phyloP scores from a whole-genome alignment of 140 eudicot genomes.

The Stevia rebaudiana region DNA sequence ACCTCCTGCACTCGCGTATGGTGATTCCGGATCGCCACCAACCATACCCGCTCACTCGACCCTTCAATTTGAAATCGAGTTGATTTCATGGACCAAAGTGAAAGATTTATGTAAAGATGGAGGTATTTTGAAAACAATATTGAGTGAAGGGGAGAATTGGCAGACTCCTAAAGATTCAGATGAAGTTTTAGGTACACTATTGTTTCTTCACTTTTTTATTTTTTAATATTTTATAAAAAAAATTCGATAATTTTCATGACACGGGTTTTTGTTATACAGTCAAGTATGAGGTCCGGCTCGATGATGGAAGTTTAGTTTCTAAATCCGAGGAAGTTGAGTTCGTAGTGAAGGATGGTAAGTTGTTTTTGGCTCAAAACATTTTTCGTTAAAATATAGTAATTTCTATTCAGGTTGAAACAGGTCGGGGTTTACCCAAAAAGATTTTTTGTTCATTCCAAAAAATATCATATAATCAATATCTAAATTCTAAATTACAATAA shows the following conservation, averaged over 20 bases:
- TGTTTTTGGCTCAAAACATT: neutral
- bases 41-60: constrained; percentile 44
- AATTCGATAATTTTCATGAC: neutral
- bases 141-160: constrained; percentile 45
- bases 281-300: constrained; percentile 53
- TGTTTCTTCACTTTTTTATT: neutral
- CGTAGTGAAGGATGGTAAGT: constrained; percentile 40
- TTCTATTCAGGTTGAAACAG: neutral
- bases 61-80: constrained; percentile 40
- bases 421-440: neutral
- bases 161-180: constrained; percentile 41
- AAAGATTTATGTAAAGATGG: constrained; percentile 44
- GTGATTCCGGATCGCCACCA: constrained; percentile 43
- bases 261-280: constrained; percentile 31
- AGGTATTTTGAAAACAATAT: constrained; percentile 36
- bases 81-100: constrained; percentile 43
- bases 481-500: neutral
- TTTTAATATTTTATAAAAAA: neutral
- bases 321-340: constrained; percentile 45
- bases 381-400: neutral
- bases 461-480: neutral
- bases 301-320: constrained; percentile 48
- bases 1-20: constrained; percentile 46
- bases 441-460: neutral
- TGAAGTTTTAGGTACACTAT: constrained; percentile 36